Evolutionary conservation across 1,284 basidiomycete genomes (phyloP).

Genomic region (Sphaerobolus stellatus): DNA sequence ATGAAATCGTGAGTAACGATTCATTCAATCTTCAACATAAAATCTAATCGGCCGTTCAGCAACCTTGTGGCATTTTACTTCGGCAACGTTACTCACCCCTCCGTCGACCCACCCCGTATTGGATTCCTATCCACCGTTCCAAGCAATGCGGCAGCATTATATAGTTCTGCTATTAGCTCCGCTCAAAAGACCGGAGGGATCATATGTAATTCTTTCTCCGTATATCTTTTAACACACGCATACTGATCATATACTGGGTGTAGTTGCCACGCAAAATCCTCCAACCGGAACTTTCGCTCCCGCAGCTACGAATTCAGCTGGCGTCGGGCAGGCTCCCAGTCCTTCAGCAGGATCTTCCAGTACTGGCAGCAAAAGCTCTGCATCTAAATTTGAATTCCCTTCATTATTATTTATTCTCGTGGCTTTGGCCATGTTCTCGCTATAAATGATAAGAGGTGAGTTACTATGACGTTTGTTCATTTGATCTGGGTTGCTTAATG

Average conservation of each 20-base stretch:
- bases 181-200: slow-evolving; percentile 43
- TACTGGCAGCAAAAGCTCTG: too few relatives aligned
- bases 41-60: slow-evolving; percentile 33
- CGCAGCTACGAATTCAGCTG: slow-evolving; percentile 1
- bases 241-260: too few relatives aligned
- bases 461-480: too few relatives aligned
- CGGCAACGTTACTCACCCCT: slow-evolving; percentile 63
- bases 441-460: too few relatives aligned
- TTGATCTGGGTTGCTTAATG: too few relatives aligned
- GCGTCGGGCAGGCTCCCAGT: slow-evolving; percentile 9
- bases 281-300: not conserved
- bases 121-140: slow-evolving; percentile 70
- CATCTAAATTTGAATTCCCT: too few relatives aligned
- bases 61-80: slow-evolving; percentile 59
- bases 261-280: not conserved
- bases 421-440: too few relatives aligned
- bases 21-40: not conserved
- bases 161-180: slow-evolving; percentile 39
- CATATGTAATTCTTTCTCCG: slow-evolving; percentile 43
- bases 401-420: too few relatives aligned
- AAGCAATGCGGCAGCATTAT: slow-evolving; percentile 42
- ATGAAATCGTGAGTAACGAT: slow-evolving; percentile 36
- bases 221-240: too few relatives aligned
- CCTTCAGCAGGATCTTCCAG: too few relatives aligned
- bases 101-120: slow-evolving; percentile 61